A percentile compares a stretch with the other conserved stretches of the same genome.
Evolutionary conservation across 768 basidiomycete species (phyloP).

Genomic region (Lactarius sp.): DNA sequence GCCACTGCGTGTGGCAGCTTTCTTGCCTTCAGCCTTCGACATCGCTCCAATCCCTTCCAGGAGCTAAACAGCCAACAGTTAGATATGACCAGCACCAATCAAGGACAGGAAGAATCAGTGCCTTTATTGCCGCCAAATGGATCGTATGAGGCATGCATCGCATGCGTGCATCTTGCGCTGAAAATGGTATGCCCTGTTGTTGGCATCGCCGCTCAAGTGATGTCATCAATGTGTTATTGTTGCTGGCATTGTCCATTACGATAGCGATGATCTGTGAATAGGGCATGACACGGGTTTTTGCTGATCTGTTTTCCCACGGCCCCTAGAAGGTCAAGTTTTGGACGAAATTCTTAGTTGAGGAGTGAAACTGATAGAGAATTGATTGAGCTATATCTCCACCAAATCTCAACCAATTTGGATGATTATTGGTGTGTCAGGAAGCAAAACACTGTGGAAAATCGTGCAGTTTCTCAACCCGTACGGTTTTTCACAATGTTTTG

Average conservation of each 20-base stretch:
- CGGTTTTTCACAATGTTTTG: too few relatives aligned
- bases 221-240: background rate
- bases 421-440: too few relatives aligned
- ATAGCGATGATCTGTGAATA: too few relatives aligned
- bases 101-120: background rate
- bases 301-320: too few relatives aligned
- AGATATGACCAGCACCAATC: background rate
- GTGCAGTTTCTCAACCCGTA: too few relatives aligned
- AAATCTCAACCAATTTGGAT: too few relatives aligned
- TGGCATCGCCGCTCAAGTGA: background rate
- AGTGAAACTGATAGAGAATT: too few relatives aligned
- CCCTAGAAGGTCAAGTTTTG: too few relatives aligned
- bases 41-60: background rate
- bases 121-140: background rate
- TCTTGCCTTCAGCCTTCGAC: background rate
- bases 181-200: background rate
- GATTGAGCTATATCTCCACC: too few relatives aligned
- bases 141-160: conserved; percentile 2
- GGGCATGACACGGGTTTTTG: too few relatives aligned
- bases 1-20: background rate
- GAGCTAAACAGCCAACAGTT: background rate
- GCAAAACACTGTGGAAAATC: too few relatives aligned
- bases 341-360: too few relatives aligned
- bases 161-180: background rate
- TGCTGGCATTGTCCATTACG: background rate